These are phyloP conservation scores for Salix koriyanagi DNA, from an alignment of 345 rosid genomes.

Conservation along the genomic window DNA sequence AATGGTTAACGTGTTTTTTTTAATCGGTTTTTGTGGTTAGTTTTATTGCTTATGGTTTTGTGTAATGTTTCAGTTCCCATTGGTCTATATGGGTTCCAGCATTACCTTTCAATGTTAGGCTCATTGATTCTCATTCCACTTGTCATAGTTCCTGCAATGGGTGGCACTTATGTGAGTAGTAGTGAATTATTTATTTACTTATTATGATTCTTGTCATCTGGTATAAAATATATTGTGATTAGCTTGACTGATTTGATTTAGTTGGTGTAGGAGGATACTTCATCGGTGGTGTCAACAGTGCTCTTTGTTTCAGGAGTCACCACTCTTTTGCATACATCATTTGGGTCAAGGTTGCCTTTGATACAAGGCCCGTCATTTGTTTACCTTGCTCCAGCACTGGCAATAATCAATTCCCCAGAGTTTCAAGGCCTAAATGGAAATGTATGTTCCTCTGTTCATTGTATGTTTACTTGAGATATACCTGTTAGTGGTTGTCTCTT, in stretches of 20 bases:
- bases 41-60: conserved; percentile 7
- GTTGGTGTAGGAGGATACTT: conserved; percentile 78
- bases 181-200: not conserved
- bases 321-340: conserved; percentile 74
- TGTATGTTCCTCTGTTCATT: conserved; percentile 40
- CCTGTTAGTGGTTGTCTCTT: not conserved
- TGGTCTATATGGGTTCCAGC: conserved; percentile 92
- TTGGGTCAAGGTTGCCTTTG: conserved; percentile 93
- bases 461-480: not conserved
- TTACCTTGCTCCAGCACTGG: conserved; percentile 85
- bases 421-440: conserved; percentile 87
- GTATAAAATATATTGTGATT: conserved; percentile 5
- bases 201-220: not conserved
- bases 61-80: conserved; percentile 68
- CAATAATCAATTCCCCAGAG: conserved; percentile 80
- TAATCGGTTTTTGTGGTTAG: not conserved
- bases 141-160: conserved; percentile 97
- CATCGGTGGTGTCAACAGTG: conserved; percentile 81
- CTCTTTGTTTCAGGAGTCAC: conserved; percentile 86
- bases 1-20: not conserved
- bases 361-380: conserved; percentile 94
- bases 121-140: conserved; percentile 87
- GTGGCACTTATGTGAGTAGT: conserved; percentile 79
- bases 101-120: conserved; percentile 83
- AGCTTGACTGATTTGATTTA: conserved; percentile 36